Evolutionary conservation across 2,329 filamentous ascomycete genomes (phyloP).

Genomic region (Clarireedia monteithiana): DNA sequence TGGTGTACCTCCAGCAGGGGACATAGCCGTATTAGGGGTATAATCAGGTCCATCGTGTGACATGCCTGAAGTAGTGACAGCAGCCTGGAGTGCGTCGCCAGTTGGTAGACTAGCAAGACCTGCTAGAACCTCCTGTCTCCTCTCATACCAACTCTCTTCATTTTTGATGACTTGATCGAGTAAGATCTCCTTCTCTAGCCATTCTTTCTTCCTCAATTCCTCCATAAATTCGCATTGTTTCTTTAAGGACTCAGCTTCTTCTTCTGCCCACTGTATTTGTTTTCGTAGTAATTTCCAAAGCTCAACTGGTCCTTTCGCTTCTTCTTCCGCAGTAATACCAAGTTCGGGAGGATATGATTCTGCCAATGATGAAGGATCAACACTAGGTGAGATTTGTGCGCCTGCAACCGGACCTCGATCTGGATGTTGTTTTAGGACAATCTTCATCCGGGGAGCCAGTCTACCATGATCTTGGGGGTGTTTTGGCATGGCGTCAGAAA

Average conservation of each 20-base stretch:
- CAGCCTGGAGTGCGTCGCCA: slow-evolving; percentile 17
- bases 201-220: slow-evolving; percentile 60
- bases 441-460: slow-evolving; percentile 46
- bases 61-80: not conserved
- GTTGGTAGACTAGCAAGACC: slow-evolving; percentile 31
- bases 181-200: slow-evolving; percentile 72
- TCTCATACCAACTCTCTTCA: slow-evolving; percentile 58
- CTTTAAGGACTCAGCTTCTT: slow-evolving; percentile 56
- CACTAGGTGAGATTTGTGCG: slow-evolving; percentile 40
- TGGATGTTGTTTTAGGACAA: slow-evolving; percentile 54
- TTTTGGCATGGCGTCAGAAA: slow-evolving; percentile 66
- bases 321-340: slow-evolving; percentile 58
- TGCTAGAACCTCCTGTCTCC: slow-evolving; percentile 47
- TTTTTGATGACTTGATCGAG: slow-evolving; percentile 63
- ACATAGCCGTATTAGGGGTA: slow-evolving; percentile 12
- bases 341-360: slow-evolving; percentile 35
- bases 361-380: slow-evolving; percentile 25
- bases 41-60: slow-evolving; percentile 1
- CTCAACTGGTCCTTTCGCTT: slow-evolving; percentile 52
- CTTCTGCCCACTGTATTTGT: slow-evolving; percentile 65
- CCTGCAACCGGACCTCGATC: slow-evolving; percentile 33
- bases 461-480: slow-evolving; percentile 45
- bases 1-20: slow-evolving; percentile 3
- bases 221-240: slow-evolving; percentile 61
- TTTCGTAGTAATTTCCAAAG: slow-evolving; percentile 55